phyloP scores from a whole-genome alignment of 768 basidiomycete species.

The Gymnopilus dilepis region DNA sequence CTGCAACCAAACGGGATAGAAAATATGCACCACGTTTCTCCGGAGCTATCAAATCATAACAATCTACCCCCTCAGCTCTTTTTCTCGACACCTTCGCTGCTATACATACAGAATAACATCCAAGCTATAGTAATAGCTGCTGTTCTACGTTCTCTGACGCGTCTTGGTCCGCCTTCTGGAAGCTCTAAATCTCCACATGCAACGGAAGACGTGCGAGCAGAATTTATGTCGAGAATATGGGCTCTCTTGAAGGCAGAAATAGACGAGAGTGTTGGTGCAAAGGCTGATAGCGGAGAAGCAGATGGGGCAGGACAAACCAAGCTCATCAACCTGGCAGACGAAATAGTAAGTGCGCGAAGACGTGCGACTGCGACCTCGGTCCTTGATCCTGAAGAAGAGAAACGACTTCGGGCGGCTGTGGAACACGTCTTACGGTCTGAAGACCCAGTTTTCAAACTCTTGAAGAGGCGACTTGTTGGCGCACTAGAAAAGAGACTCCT shows the following conservation, averaged over 20 bases:
- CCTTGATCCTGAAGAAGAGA: slow-evolving; percentile 47
- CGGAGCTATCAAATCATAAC: slow-evolving; percentile 35
- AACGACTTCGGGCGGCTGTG: slow-evolving; percentile 60
- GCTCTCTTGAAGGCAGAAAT: slow-evolving; percentile 65
- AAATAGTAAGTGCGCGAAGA: slow-evolving; percentile 63
- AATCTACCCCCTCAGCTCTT: slow-evolving; percentile 70
- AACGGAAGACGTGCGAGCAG: slow-evolving; percentile 20
- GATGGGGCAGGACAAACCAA: slow-evolving; percentile 43
- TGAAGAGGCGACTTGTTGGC: slow-evolving; percentile 61
- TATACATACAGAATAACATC: slow-evolving; percentile 69
- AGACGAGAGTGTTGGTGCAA: slow-evolving; percentile 38
- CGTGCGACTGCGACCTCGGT: slow-evolving; percentile 16
- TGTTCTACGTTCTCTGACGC: slow-evolving; percentile 60
- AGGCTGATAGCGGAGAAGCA: slow-evolving; percentile 24
- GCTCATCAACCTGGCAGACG: slow-evolving; percentile 73
- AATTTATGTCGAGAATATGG: slow-evolving; percentile 70
- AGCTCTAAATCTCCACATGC: slow-evolving; percentile 12
- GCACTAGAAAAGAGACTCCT: slow-evolving; percentile 38
- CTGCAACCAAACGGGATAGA: not conserved
- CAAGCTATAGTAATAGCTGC: slow-evolving; percentile 75
- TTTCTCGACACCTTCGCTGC: slow-evolving; percentile 56
- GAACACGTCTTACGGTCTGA: slow-evolving; percentile 62
- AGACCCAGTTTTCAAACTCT: slow-evolving; percentile 70
- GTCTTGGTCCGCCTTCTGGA: slow-evolving; percentile 34
- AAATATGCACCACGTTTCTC: not conserved